These are phyloP conservation scores for Boletus rubroflammeus DNA, from an alignment of 768 basidiomycete species.

Conservation along the genomic window DNA sequence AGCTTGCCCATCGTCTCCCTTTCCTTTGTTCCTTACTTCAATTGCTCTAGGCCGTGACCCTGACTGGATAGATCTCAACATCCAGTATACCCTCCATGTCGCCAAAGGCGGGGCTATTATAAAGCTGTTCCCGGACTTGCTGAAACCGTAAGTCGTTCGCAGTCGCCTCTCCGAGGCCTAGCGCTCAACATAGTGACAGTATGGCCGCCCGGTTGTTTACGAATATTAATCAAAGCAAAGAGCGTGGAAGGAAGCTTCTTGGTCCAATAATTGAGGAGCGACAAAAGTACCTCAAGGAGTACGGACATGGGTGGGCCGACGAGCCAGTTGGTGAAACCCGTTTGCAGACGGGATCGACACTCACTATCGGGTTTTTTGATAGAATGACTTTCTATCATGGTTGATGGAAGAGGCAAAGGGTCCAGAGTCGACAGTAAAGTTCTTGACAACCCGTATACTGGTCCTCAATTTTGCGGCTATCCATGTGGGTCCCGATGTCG, in stretches of 20 bases:
- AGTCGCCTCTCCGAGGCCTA: background rate
- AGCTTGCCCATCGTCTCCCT: background rate
- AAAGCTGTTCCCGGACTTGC: conserved; percentile 27
- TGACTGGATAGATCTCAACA: conserved; percentile 33
- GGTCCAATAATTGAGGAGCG: conserved; percentile 32
- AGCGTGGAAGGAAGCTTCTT: conserved; percentile 14
- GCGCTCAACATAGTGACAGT: background rate
- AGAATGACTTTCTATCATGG: conserved; percentile 35
- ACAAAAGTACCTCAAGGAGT: conserved; percentile 14
- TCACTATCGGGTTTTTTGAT: background rate
- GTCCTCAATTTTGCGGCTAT: background rate
- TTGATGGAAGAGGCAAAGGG: conserved; percentile 24
- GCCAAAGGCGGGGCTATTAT: conserved; percentile 17
- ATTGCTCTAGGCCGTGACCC: conserved; percentile 36
- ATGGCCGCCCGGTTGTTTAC: conserved; percentile 9
- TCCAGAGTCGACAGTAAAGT: conserved; percentile 9
- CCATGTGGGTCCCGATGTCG: background rate
- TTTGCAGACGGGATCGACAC: background rate
- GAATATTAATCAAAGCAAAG: background rate
- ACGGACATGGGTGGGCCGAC: conserved; percentile 26
- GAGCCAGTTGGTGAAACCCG: conserved; percentile 26
- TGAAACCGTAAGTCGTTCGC: background rate
- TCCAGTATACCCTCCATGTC: conserved; percentile 30
- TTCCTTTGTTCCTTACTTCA: background rate
- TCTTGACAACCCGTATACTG: conserved; percentile 19